These are phyloP conservation scores for Raffaelea deltoideospora DNA, from an alignment of 2,329 filamentous ascomycete species.

Conservation along the genomic window DNA sequence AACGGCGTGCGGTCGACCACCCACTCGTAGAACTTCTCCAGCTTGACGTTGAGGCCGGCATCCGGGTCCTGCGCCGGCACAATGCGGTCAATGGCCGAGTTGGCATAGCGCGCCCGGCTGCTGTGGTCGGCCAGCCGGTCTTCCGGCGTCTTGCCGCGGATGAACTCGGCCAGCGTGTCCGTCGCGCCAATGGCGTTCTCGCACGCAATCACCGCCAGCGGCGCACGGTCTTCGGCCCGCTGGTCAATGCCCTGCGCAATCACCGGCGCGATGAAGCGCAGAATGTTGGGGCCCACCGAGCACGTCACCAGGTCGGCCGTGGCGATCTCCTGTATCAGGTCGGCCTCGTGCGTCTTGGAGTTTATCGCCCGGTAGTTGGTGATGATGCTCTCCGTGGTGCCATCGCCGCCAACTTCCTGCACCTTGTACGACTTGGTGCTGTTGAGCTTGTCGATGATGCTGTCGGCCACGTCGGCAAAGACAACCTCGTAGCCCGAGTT, in stretches of 20 bases:
- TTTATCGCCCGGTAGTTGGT: conserved; percentile 96
- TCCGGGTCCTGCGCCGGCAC: conserved; percentile 76
- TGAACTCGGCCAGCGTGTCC: conserved; percentile 68
- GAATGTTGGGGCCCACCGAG: conserved; percentile 88
- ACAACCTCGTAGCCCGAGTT: conserved; percentile 91
- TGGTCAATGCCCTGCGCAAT: conserved; percentile 87
- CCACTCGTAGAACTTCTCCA: conserved; percentile 99
- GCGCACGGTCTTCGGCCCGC: conserved; percentile 48
- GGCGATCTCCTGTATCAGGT: conserved; percentile 72
- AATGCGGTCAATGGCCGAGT: conserved; percentile 96
- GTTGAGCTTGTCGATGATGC: conserved; percentile 68
- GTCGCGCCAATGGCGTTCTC: conserved; percentile 97
- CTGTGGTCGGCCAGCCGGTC: conserved; percentile 53
- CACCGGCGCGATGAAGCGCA: conserved; percentile 89
- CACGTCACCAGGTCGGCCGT: conserved; percentile 88
- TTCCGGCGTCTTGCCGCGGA: conserved; percentile 59
- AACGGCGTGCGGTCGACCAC: conserved; percentile 85
- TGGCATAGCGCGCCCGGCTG: conserved; percentile 75
- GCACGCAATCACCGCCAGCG: conserved; percentile 86
- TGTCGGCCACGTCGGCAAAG: conserved; percentile 87
- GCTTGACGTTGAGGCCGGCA: conserved; percentile 75
- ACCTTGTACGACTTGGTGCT: conserved; percentile 67
- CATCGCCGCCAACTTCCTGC: conserved; percentile 78
- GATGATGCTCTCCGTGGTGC: conserved; percentile 67
- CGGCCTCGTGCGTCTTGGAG: conserved; percentile 69